Percentiles rank a stretch among this genome's conserved stretches.
Evolutionary conservation across 805 yeast genomes (phyloP).

Genomic region (Sungouiozyma intestinalis): DNA sequence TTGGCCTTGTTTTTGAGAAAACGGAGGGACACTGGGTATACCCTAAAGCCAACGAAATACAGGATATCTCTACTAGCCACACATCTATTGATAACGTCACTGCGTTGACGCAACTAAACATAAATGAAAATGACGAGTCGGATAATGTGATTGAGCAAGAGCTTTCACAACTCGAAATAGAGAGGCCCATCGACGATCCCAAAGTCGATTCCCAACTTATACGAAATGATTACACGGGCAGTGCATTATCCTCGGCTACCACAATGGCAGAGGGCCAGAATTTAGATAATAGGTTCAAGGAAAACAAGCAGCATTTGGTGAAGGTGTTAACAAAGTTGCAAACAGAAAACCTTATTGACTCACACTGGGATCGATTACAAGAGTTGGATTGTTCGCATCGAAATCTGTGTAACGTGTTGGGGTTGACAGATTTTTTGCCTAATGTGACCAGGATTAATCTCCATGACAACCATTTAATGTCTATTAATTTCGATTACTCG

Average conservation of each 20-base stretch:
- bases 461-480: background rate
- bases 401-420: constrained; percentile 11
- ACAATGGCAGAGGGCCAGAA: constrained; percentile 11
- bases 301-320: constrained; percentile 16
- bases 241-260: constrained; percentile 6
- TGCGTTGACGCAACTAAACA: background rate
- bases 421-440: constrained; percentile 18
- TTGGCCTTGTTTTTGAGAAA: constrained; percentile 8
- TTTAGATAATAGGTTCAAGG: constrained; percentile 15
- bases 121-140: background rate
- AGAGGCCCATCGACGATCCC: background rate
- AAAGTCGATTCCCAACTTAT: background rate
- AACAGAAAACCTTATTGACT: constrained; percentile 2
- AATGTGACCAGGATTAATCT: constrained; percentile 13
- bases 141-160: background rate
- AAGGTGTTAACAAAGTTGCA: constrained; percentile 16
- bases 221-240: background rate
- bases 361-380: constrained; percentile 9
- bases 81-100: background rate
- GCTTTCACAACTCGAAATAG: background rate
- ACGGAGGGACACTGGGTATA: constrained; percentile 7
- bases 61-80: constrained; percentile 9
- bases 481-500: background rate
- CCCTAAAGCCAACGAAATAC: constrained; percentile 4
- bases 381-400: constrained; percentile 8